phyloP scores from a whole-genome alignment of 176 grass and related monocot genomes.

The Aechmea fasciata region DNA sequence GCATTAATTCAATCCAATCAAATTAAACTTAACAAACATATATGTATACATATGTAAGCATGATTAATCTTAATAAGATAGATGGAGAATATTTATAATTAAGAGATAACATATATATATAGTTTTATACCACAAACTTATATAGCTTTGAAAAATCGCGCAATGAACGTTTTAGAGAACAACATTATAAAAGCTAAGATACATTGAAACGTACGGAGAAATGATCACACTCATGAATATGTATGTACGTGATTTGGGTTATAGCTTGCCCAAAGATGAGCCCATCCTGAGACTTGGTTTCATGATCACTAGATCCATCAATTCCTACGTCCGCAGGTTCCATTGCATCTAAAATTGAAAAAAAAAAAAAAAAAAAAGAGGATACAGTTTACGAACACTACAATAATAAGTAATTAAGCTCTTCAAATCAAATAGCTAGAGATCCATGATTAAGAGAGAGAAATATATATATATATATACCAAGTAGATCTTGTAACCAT shows the following conservation, averaged over 20 bases:
- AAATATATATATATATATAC: neutral
- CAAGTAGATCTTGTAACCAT: conserved; percentile 13
- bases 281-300: neutral
- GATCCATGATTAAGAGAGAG: neutral
- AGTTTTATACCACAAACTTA: too few relatives aligned
- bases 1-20: neutral
- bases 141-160: too few relatives aligned
- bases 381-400: too few relatives aligned
- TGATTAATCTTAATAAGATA: neutral
- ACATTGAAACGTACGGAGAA: conserved; percentile 7
- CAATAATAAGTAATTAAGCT: too few relatives aligned
- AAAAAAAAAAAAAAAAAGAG: neutral
- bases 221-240: conserved; percentile 20
- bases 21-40: neutral
- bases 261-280: conserved; percentile 5
- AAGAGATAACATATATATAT: too few relatives aligned
- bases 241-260: conserved; percentile 16
- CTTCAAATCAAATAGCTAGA: too few relatives aligned
- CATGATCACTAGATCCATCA: neutral
- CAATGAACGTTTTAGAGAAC: too few relatives aligned
- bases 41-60: neutral
- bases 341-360: neutral
- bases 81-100: neutral
- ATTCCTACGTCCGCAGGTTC: conserved; percentile 17
- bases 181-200: too few relatives aligned